Evolutionary conservation across 73 alveolate genomes (phyloP).

Genomic region (Uronychia setigera): DNA sequence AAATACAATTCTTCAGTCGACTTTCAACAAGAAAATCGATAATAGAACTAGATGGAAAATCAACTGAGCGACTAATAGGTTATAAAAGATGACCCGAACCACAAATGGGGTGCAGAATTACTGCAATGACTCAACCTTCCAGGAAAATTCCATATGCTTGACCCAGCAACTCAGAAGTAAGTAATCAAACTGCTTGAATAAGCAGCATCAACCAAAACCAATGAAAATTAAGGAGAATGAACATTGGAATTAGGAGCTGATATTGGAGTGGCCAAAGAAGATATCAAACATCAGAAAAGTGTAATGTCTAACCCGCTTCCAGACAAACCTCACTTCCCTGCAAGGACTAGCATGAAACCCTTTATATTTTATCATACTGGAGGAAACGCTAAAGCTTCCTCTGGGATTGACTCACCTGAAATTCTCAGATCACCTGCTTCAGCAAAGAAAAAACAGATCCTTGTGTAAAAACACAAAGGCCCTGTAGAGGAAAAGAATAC

Average conservation of each 20-base stretch:
- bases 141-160: background rate
- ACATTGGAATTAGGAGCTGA: too few species aligned
- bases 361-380: background rate
- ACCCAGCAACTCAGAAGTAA: background rate
- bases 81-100: background rate
- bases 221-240: background rate
- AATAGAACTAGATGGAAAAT: background rate
- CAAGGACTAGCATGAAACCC: background rate
- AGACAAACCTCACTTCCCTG: background rate
- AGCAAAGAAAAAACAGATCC: background rate
- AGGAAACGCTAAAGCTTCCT: background rate
- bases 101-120: background rate
- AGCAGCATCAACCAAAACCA: background rate
- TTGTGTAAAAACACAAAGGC: background rate
- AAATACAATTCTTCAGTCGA: background rate
- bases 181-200: background rate
- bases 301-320: background rate
- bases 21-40: background rate
- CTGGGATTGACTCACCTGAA: background rate
- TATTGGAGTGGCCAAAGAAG: background rate
- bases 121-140: background rate
- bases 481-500: background rate
- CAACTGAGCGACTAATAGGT: background rate
- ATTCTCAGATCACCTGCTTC: background rate
- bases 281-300: background rate